Evolutionary conservation across 441 rosid genomes (phyloP).

Genomic region (Euphorbia celastroides): DNA sequence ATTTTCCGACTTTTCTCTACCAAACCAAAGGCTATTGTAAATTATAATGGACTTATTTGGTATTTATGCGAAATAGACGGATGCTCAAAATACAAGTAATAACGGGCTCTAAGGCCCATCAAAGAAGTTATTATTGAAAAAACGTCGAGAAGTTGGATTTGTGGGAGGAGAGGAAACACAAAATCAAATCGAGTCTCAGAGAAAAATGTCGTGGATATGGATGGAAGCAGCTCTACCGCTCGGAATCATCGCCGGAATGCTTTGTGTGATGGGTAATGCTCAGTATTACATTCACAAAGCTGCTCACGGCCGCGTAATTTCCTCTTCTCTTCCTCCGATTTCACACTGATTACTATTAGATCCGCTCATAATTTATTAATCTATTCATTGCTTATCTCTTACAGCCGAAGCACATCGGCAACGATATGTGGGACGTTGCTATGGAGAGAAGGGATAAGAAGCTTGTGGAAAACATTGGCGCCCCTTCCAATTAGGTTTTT

Average conservation of each 20-base stretch:
- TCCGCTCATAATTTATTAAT: background rate
- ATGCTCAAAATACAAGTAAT: too few species aligned
- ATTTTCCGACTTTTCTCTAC: too few species aligned
- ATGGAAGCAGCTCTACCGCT: conserved; percentile 82
- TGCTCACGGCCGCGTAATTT: conserved; percentile 69
- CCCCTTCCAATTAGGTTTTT: conserved; percentile 34
- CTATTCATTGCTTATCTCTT: background rate
- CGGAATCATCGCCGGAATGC: conserved; percentile 93
- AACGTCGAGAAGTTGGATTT: background rate
- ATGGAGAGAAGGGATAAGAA: conserved; percentile 96
- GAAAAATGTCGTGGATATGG: conserved; percentile 57
- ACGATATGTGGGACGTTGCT: conserved; percentile 90
- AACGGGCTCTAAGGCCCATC: too few species aligned
- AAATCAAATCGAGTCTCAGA: too few species aligned
- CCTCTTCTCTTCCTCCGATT: background rate
- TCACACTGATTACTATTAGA: background rate
- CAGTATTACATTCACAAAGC: conserved; percentile 90
- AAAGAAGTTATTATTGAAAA: too few species aligned
- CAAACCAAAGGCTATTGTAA: too few species aligned
- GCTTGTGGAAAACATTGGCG: conserved; percentile 48
- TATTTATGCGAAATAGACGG: too few species aligned
- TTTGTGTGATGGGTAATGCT: conserved; percentile 70
- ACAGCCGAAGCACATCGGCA: conserved; percentile 92
- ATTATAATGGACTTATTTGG: too few species aligned
- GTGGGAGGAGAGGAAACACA: background rate